Conservation (phyloP, 2,329 filamentous ascomycete genomes). For the Colletotrichum nymphaeae region DNA sequence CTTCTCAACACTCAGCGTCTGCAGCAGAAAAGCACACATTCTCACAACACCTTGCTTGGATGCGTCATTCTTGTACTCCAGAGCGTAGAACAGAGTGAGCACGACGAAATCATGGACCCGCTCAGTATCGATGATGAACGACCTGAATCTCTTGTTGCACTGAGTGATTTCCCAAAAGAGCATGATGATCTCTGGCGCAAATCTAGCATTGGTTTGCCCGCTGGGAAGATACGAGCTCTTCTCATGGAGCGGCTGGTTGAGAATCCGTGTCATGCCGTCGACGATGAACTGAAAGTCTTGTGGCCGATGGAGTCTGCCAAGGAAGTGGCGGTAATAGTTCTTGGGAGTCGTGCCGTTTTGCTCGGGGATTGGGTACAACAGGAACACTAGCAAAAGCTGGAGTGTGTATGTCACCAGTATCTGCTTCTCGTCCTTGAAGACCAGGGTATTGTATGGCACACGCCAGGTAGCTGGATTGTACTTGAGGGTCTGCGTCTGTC, state of each 20-base stretch:
- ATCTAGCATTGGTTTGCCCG: conserved; percentile 81
- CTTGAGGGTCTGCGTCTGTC: conserved; percentile 78
- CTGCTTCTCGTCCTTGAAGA: conserved; percentile 91
- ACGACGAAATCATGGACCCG: conserved; percentile 93
- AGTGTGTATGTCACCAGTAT: conserved; percentile 91
- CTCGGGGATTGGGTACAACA: conserved; percentile 91
- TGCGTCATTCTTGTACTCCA: conserved; percentile 87
- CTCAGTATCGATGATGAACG: conserved; percentile 96
- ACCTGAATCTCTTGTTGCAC: conserved; percentile 96
- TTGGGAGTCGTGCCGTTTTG: conserved; percentile 75
- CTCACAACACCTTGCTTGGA: conserved; percentile 92
- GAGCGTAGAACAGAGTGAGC: conserved; percentile 89
- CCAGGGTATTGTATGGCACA: conserved; percentile 91
- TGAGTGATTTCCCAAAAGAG: conserved; percentile 97
- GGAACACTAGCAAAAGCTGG: conserved; percentile 86
- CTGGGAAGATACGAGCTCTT: conserved; percentile 90
- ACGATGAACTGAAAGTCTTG: conserved; percentile 98
- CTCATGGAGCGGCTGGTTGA: conserved; percentile 92
- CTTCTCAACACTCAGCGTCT: conserved; percentile 92
- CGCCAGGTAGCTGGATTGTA: conserved; percentile 96
- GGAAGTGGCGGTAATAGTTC: conserved; percentile 94
- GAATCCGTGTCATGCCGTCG: conserved; percentile 90
- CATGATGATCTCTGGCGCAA: conserved; percentile 95
- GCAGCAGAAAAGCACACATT: conserved; percentile 97
- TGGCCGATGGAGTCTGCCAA: conserved; percentile 88